Evolutionary conservation across 2,329 filamentous ascomycete species (phyloP), one percentile per base, ranked within the genome.

Genomic region (Diaporthe citriasiana): DNA sequence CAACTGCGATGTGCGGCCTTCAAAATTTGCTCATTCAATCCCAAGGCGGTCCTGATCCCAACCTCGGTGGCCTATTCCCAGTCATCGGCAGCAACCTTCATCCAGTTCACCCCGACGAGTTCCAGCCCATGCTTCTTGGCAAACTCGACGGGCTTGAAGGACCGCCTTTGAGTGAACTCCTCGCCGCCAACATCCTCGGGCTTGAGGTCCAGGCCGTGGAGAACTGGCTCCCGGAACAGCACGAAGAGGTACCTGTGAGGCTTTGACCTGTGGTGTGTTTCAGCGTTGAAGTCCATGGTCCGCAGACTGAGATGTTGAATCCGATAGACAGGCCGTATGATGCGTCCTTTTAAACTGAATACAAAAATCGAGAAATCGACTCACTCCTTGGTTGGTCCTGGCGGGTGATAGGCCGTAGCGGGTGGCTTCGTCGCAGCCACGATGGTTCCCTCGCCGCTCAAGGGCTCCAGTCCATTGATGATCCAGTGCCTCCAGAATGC

Each of bases 401-500:
- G 85, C 0, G 82, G 85, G 22, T 86, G 79, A 75, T 86, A 87
- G 45, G 82, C 81, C 5, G 85, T 87, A 68, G 86, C 72, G 17
- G 82, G 78, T 47, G 78, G 78, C 73, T 82, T 82, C 12, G 80
- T 80, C 75, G 80, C 75, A 0, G 78, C 79, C 7, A 79, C 79
- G 2, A 77, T 76, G 1, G 72, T 77, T 15, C 76, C 76, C 0
- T 76, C 77, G 2, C 72, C 76, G 35, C 76, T 73, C 56, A 79
- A 51, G 2, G 84, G 82, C 72, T 81, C 81, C 68, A 87, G 59
- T 0, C 85, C 84, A 5, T 82, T 79, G 0, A 89, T 78, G 35
- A 90, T 82, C 86, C 87, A 89, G 77, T 90, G 88, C 27, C 88
- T 82, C 87, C 87, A 89, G 77, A 87, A 89, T 0, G 87, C 85